Evolutionary conservation across 2,329 filamentous ascomycete genomes (phyloP), one percentile per base, ranked within the genome.

Genomic region (Colletotrichum somersetense): DNA sequence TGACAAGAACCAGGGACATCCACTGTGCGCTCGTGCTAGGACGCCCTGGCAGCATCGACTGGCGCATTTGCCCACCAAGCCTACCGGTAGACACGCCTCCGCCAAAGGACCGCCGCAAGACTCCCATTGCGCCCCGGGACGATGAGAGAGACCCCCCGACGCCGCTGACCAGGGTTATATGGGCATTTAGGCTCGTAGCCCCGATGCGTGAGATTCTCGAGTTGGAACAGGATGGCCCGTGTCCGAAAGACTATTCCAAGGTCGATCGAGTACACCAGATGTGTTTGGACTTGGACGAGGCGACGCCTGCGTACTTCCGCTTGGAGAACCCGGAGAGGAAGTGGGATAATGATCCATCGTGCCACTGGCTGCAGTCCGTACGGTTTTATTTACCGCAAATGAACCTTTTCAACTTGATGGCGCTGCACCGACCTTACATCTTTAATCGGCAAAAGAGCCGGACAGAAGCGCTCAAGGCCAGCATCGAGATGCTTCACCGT

Each of bases 361-460:
- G 85, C 72, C 79, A 81, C 66, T 91, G 89, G 89, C 77, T 91
- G 48, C 81, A 81, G 14, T 77, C 80, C 62, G 80, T 82, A n/a
- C 81, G 88, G 50, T 80, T 83, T 68, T 82, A 84, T 61, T 77
- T 87, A 62, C 85, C 86, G 18, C 87, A 88, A 74, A 77, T 69
- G 6, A 79, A 83, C 14, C 81, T 85, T 0, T 89, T 91, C 76
- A 85, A 87, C 69, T 79, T 88, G 61, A 88, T 91, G 81, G 88
- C 88, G 5, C 81, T 91, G 50, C 89, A 91, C 73, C 83, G 89
- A 33, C 88, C 89, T 0, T 91, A 91, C 76, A 86, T 91, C 26
- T 91, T 91, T 74, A 89, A 88, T 20, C 85, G 87, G 16, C 78
- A 83, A 7, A 80, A 82, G 46, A 89, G 87, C 75, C 82, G 89